phyloP scores from a whole-genome alignment of 2,329 filamentous ascomycete genomes.

The Cladosporium sp. region DNA sequence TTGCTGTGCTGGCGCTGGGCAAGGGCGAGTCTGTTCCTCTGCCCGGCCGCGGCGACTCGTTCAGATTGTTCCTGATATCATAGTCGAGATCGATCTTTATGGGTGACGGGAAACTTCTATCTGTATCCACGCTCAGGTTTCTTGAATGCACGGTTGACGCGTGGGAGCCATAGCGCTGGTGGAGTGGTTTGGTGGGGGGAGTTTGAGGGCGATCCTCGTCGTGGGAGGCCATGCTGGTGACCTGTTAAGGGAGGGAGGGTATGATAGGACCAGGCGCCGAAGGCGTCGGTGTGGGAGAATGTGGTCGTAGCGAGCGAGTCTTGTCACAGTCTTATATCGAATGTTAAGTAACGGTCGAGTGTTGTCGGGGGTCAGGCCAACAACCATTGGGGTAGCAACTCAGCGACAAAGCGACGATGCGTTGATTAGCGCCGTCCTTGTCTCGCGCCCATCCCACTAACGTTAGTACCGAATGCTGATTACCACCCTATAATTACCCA shows the following conservation, averaged over 20 bases:
- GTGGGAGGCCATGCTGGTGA: background rate
- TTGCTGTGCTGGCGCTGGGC: conserved; percentile 16
- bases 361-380: no score
- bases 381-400: no score
- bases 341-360: no score
- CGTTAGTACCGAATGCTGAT: no score
- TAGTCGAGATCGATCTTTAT: conserved; percentile 29
- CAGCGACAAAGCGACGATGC: no score
- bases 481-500: no score
- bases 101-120: conserved; percentile 17
- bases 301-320: no score
- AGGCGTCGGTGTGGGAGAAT: background rate
- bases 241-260: background rate
- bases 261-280: background rate
- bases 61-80: conserved; percentile 26
- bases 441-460: no score
- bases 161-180: conserved; percentile 6
- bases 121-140: conserved; percentile 9
- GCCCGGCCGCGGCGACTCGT: conserved; percentile 17
- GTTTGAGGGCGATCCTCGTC: conserved; percentile 6
- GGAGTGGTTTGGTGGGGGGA: conserved; percentile 8
- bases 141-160: conserved; percentile 1
- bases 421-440: no score
- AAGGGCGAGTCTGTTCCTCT: conserved; percentile 1
- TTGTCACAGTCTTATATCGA: no score